A percentile compares a stretch with the other conserved stretches of the same genome.
Conservation (phyloP, 2,329 filamentous ascomycete genomes). For the Hawksworthiomyces lignivorus region DNA sequence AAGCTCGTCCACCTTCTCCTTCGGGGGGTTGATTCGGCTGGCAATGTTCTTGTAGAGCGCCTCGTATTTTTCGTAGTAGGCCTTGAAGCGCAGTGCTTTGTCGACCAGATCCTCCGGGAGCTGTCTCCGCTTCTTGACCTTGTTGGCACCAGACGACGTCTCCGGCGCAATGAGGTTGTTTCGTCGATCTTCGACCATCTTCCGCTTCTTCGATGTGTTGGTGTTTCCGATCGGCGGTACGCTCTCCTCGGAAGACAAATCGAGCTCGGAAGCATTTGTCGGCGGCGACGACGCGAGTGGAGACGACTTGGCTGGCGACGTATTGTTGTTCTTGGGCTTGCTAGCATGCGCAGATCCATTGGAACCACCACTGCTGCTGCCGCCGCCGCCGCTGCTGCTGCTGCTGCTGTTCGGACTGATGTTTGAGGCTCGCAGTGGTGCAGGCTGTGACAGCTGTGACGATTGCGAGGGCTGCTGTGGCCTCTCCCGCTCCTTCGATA, state of each 20-base stretch:
- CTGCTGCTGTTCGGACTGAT: constrained; percentile 28
- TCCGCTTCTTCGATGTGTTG: constrained; percentile 35
- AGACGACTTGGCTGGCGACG: constrained; percentile 55
- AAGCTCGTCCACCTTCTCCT: constrained; percentile 42
- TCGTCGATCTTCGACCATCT: constrained; percentile 19
- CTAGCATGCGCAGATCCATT: constrained; percentile 11
- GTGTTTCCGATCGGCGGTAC: constrained; percentile 20
- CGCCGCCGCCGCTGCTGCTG: constrained; percentile 2
- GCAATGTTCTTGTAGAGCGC: constrained; percentile 48
- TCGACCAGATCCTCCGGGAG: constrained; percentile 41
- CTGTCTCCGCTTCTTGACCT: constrained; percentile 20
- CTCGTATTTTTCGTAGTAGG: constrained; percentile 49
- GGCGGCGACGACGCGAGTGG: constrained; percentile 58
- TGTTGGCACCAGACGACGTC: constrained; percentile 17
- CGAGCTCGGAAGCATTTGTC: constrained; percentile 57
- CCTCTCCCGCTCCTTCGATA: constrained; percentile 6
- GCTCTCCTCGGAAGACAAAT: constrained; percentile 25
- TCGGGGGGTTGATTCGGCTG: constrained; percentile 40
- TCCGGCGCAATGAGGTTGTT: constrained; percentile 12
- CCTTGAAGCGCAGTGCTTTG: constrained; percentile 48
- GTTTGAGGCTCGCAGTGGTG: constrained; percentile 28
- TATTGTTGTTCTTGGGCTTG: constrained; percentile 39
- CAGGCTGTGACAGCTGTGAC: background rate
- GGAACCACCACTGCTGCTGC: background rate
- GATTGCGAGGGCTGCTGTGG: background rate